Evolutionary conservation across 441 rosid genomes (phyloP).

Genomic region (Gossypium armourianum): DNA sequence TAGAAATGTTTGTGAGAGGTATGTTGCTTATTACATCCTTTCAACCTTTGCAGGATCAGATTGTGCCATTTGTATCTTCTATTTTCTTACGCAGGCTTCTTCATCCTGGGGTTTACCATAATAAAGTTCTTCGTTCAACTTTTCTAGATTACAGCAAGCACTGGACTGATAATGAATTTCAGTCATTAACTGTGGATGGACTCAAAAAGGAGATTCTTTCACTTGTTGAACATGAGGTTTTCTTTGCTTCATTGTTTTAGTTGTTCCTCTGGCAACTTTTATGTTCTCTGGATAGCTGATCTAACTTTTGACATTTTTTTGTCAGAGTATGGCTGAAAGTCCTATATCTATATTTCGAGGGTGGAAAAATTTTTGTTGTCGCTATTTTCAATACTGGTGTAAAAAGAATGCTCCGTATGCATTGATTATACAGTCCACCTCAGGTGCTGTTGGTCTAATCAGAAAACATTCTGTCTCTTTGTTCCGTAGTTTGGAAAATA

Average conservation of each 20-base stretch:
- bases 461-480: slow-evolving; percentile 69
- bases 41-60: slow-evolving; percentile 52
- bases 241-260: slow-evolving; percentile 13
- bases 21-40: slow-evolving; percentile 13
- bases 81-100: slow-evolving; percentile 73
- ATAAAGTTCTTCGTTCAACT: slow-evolving; percentile 47
- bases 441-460: slow-evolving; percentile 69
- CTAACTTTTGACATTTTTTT: slow-evolving; percentile 19
- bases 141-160: slow-evolving; percentile 68
- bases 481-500: slow-evolving; percentile 56
- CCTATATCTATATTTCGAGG: slow-evolving; percentile 43
- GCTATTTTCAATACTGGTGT: slow-evolving; percentile 82
- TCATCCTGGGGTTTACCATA: slow-evolving; percentile 69
- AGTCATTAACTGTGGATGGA: slow-evolving; percentile 65
- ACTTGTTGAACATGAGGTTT: slow-evolving; percentile 75
- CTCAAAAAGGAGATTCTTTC: slow-evolving; percentile 68
- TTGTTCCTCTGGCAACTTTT: slow-evolving; percentile 5
- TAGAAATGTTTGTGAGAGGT: neutral
- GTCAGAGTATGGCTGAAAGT: slow-evolving; percentile 54
- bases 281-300: slow-evolving; percentile 16
- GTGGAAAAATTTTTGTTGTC: slow-evolving; percentile 69
- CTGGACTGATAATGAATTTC: slow-evolving; percentile 80
- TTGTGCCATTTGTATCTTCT: slow-evolving; percentile 64
- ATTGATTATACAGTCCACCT: slow-evolving; percentile 45
- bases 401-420: slow-evolving; percentile 59